Percentiles rank a stretch among this genome's conserved stretches.
These are phyloP conservation scores for Leishmania major DNA, from an alignment of 208 protist species.

Conservation along the genomic window DNA sequence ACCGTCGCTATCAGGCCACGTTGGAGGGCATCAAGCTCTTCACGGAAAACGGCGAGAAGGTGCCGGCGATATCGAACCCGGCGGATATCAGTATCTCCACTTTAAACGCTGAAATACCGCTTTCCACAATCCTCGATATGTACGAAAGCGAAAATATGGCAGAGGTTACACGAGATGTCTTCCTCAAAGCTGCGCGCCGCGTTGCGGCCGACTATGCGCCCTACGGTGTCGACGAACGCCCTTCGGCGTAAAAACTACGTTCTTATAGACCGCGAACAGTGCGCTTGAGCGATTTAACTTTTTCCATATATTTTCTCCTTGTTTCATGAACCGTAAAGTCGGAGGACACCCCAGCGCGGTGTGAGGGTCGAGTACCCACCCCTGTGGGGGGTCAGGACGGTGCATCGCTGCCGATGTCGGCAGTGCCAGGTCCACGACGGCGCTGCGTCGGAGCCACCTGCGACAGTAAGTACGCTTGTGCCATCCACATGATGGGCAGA, in stretches of 20 bases:
- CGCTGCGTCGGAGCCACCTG: not conserved
- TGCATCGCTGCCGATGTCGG: not conserved
- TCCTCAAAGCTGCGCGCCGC: constrained; percentile 38
- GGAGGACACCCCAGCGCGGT: not conserved
- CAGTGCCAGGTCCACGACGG: not conserved
- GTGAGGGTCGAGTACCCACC: not conserved
- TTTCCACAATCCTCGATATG: constrained; percentile 29
- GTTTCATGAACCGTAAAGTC: not conserved
- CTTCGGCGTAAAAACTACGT: not conserved
- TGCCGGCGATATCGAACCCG: constrained; percentile 29
- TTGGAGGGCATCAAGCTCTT: constrained; percentile 28
- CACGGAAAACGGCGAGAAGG: constrained; percentile 17
- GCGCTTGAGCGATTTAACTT: not conserved
- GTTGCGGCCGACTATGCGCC: constrained; percentile 20
- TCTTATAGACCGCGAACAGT: not conserved
- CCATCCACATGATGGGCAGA: not conserved
- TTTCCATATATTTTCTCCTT: constrained; percentile 4
- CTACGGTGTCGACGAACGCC: not conserved
- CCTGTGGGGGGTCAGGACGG: not conserved
- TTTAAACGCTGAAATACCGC: constrained; percentile 33
- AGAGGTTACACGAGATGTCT: constrained; percentile 46
- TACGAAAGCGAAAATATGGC: constrained; percentile 45
- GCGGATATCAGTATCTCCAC: constrained; percentile 21
- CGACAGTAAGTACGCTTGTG: not conserved
- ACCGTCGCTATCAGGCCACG: constrained; percentile 28